A percentile compares a stretch with the other conserved stretches of the same genome.
Conservation (phyloP, 2,329 filamentous ascomycete genomes). For the Stachybotrys echinatus region DNA sequence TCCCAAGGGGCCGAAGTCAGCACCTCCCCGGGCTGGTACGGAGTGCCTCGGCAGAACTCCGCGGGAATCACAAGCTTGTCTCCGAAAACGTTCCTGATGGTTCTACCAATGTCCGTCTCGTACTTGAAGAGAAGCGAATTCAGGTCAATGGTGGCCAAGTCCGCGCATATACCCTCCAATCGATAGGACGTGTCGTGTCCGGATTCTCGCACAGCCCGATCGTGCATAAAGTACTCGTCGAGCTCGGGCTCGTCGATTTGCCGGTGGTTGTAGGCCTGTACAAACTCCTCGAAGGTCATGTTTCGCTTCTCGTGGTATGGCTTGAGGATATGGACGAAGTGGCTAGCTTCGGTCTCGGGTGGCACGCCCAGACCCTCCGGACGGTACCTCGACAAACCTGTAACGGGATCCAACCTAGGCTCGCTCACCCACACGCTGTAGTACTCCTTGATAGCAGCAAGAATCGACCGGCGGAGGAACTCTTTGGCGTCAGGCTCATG, state of each 20-base stretch:
- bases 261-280: constrained; percentile 78
- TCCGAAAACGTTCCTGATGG: constrained; percentile 77
- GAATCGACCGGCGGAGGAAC: constrained; percentile 72
- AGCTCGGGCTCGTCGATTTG: constrained; percentile 77
- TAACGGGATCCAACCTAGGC: constrained; percentile 71
- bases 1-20: constrained; percentile 89
- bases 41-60: constrained; percentile 69
- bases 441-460: constrained; percentile 96
- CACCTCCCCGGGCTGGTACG: constrained; percentile 59
- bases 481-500: constrained; percentile 74
- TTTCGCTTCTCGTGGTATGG: constrained; percentile 81
- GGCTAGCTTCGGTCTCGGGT: constrained; percentile 82
- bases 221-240: constrained; percentile 93
- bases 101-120: constrained; percentile 84
- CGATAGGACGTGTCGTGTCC: constrained; percentile 96
- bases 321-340: constrained; percentile 77
- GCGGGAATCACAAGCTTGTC: constrained; percentile 77
- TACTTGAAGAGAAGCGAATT: constrained; percentile 97
- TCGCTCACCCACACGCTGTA: constrained; percentile 79
- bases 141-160: constrained; percentile 88
- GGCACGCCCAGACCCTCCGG: constrained; percentile 81
- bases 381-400: constrained; percentile 78
- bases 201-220: constrained; percentile 91
- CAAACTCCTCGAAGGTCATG: constrained; percentile 79
- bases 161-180: constrained; percentile 78